Conservation (phyloP, 1,284 basidiomycete species). For the Takashimella tepidaria region DNA sequence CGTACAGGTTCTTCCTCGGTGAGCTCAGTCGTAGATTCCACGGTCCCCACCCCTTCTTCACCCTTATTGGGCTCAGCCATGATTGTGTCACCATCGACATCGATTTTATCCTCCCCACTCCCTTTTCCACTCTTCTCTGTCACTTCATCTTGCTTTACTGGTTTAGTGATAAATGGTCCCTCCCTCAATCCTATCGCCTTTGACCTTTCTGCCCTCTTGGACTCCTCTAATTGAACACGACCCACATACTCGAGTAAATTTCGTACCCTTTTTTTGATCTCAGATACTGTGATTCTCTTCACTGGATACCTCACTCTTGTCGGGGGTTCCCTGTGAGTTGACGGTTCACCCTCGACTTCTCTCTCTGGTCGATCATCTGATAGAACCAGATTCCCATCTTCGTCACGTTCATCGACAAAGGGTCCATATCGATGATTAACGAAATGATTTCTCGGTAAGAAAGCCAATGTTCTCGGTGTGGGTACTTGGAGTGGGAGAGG, state of each 20-base stretch:
- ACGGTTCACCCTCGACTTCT: slow-evolving; percentile 27
- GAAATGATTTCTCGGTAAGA: slow-evolving; percentile 36
- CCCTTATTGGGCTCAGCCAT: neutral
- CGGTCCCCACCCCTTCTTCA: neutral
- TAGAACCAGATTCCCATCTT: slow-evolving; percentile 27
- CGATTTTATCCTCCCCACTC: neutral
- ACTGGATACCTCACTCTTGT: slow-evolving; percentile 91
- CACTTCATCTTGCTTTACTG: slow-evolving; percentile 3
- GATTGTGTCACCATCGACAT: neutral
- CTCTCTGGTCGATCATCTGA: slow-evolving; percentile 27
- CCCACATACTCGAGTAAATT: slow-evolving; percentile 82
- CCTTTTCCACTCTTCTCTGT: slow-evolving; percentile 1
- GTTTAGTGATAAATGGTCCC: neutral
- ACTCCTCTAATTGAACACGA: slow-evolving; percentile 61
- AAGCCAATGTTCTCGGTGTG: slow-evolving; percentile 29
- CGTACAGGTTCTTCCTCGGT: neutral
- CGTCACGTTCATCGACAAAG: slow-evolving; percentile 32
- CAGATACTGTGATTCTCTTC: slow-evolving; percentile 87
- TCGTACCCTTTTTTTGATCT: slow-evolving; percentile 94
- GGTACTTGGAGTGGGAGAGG: slow-evolving; percentile 73
- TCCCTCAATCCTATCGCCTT: slow-evolving; percentile 55
- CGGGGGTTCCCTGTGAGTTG: slow-evolving; percentile 66
- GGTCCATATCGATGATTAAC: slow-evolving; percentile 34
- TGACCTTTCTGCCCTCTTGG: slow-evolving; percentile 64
- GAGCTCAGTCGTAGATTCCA: slow-evolving; percentile 2